phyloP scores from a whole-genome alignment of 2,329 filamentous ascomycete genomes.

The Coleophoma eucalyptorum region DNA sequence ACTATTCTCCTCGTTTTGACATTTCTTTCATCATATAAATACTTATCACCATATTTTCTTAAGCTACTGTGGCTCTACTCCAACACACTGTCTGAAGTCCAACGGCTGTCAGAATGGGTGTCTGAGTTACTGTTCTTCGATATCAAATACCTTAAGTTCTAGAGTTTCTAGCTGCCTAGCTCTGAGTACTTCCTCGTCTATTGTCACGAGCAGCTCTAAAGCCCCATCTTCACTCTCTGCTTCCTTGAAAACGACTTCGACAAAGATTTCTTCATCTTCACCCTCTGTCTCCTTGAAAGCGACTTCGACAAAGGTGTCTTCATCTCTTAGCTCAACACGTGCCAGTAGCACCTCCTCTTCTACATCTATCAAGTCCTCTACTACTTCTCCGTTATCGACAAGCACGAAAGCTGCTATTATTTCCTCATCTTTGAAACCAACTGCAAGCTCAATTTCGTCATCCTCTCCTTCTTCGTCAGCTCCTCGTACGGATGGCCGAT shows the following conservation, averaged over 20 bases:
- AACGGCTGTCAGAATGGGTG: neutral
- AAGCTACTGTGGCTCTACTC: constrained; percentile 1
- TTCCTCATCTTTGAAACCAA: neutral
- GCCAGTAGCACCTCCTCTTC: neutral
- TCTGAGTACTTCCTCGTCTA: neutral
- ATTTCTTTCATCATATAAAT: neutral
- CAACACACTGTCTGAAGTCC: neutral
- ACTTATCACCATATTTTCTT: neutral
- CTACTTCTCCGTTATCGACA: neutral
- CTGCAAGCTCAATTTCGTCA: neutral
- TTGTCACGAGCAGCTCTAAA: neutral
- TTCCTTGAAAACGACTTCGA: neutral
- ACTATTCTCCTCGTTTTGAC: neutral
- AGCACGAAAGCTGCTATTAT: neutral
- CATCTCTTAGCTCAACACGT: neutral
- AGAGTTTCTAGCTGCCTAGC: neutral
- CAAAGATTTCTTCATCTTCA: neutral
- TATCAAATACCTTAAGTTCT: neutral
- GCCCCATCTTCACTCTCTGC: neutral
- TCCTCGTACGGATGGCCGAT: constrained; percentile 10
- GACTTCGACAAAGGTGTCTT: too few relatives aligned
- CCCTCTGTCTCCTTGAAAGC: too few relatives aligned
- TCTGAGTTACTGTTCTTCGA: neutral
- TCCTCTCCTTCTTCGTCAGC: constrained; percentile 1
- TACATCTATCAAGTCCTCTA: neutral